Conservation (phyloP, 2,329 filamentous ascomycete species). For the Trichoderma atroviride region DNA sequence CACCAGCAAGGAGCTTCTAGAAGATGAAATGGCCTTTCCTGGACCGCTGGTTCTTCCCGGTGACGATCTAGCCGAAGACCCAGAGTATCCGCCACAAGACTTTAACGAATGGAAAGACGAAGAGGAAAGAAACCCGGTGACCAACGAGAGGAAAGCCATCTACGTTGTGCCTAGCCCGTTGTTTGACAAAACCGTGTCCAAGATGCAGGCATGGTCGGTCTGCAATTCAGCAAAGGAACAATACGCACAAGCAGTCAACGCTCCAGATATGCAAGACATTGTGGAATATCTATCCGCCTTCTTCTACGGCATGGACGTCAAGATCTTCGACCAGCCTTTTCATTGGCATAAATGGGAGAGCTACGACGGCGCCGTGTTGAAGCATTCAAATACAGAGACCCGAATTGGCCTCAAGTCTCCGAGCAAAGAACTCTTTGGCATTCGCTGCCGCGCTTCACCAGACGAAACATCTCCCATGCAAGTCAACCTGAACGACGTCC, state of each 20-base stretch:
- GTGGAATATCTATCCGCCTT: conserved; percentile 47
- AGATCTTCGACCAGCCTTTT: conserved; percentile 44
- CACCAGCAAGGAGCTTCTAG: conserved; percentile 27
- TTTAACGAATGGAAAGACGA: conserved; percentile 53
- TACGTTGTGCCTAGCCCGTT: conserved; percentile 56
- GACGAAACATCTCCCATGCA: conserved; percentile 54
- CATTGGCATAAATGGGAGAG: conserved; percentile 53
- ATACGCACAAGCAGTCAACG: conserved; percentile 18
- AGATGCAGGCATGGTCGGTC: conserved; percentile 49
- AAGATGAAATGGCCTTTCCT: conserved; percentile 50
- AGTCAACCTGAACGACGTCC: conserved; percentile 62
- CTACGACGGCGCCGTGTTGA: conserved; percentile 13
- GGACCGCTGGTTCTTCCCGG: conserved; percentile 61
- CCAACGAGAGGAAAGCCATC: conserved; percentile 48
- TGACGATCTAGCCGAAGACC: conserved; percentile 60
- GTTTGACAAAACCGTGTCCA: conserved; percentile 40
- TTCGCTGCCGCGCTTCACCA: conserved; percentile 53
- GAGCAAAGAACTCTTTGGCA: conserved; percentile 44
- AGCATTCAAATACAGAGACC: not conserved
- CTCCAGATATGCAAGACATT: conserved; percentile 38
- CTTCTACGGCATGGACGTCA: conserved; percentile 58
- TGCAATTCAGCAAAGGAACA: conserved; percentile 32
- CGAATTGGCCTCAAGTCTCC: conserved; percentile 51
- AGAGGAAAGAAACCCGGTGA: conserved; percentile 53
- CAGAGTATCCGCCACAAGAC: conserved; percentile 54